These are phyloP conservation scores for Apiotrichum veenhuisii DNA, from an alignment of 1,284 basidiomycete species.

Conservation along the genomic window DNA sequence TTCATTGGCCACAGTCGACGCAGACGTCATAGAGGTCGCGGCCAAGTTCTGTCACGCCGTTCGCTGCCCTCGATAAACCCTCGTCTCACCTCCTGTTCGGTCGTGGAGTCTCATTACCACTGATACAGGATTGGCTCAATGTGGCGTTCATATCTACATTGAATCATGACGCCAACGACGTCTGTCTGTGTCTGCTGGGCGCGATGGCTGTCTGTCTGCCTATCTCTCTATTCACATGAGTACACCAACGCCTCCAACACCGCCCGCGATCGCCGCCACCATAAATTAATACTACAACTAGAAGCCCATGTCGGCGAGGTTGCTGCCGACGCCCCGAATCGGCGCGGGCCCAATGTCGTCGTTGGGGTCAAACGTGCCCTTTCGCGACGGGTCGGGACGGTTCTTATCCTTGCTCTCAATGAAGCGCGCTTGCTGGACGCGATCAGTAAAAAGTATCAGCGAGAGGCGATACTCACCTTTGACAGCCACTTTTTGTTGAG, in stretches of 20 bases:
- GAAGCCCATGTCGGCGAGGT: slow-evolving; percentile 21
- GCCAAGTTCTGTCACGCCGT: no score
- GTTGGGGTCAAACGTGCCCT: neutral
- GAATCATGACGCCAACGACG: no score
- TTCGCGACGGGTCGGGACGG: neutral
- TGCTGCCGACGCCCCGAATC: slow-evolving; percentile 18
- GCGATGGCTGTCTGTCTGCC: neutral
- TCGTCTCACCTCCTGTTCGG: no score
- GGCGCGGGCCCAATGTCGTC: slow-evolving; percentile 9
- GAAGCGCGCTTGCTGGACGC: slow-evolving; percentile 6
- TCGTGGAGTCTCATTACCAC: no score
- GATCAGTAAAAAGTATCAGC: neutral
- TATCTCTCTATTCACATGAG: neutral
- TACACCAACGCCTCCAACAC: slow-evolving; percentile 2
- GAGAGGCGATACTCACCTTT: slow-evolving; percentile 25
- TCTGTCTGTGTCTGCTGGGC: no score
- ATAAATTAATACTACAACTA: slow-evolving; percentile 1
- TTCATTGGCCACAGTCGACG: no score
- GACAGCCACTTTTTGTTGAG: slow-evolving; percentile 31
- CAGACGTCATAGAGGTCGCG: no score
- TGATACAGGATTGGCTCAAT: no score
- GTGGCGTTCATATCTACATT: neutral
- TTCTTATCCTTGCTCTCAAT: slow-evolving; percentile 13
- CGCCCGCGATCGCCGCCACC: no score
- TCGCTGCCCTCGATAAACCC: no score